Evolutionary conservation across 306 rosid species (phyloP), one percentile per base, ranked within the genome.

Genomic region (Coriaria nepalensis): DNA sequence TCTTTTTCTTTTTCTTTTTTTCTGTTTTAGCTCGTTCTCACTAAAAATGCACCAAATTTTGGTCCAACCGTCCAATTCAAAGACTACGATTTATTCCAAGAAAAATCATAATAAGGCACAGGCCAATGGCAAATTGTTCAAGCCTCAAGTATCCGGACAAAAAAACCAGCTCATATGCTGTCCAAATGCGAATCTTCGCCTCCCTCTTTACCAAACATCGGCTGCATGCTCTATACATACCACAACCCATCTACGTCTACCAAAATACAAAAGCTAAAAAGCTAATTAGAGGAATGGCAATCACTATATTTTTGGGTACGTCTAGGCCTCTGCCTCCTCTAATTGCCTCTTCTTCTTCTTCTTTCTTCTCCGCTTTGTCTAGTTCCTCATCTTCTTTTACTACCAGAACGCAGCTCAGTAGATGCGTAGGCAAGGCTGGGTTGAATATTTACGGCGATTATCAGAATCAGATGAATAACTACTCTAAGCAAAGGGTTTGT

Each of bases 251-350:
- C 50, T 6, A n/a, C 7, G 2, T 20, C 29, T 20, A 20, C 1
- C 29, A 29, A 20, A 15, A 39, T 44, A 42, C n/a, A 15, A 9
- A 7, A 9, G 9, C 42, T 4, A 7, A n/a, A n/a, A n/a, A n/a
- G n/a, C n/a, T n/a, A n/a, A n/a, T n/a, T n/a, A 29, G 20, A 45
- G 10, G 69, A 40, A 74, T 69, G 80, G 55, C 73, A 10, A 39
- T 77, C 51, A 49, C 71, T 13, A 55, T 68, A 43, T 59, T 62
- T 5, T 32, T 70, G n/a, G 57, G 59, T 50, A 14, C 48, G 12
- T 52, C 55, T 12, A 48, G 46, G 37, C 63, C 72, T 13, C 49
- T 57, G 36, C 49, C 60, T 49, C 5, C 63, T 49, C 55, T 37
- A 37, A 37, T 39, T 0, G 58, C 68, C 5, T 45, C 64, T 8